These are phyloP conservation scores for Echeveria elegans DNA, from an alignment of 164 flowering plant species.

Conservation along the genomic window DNA sequence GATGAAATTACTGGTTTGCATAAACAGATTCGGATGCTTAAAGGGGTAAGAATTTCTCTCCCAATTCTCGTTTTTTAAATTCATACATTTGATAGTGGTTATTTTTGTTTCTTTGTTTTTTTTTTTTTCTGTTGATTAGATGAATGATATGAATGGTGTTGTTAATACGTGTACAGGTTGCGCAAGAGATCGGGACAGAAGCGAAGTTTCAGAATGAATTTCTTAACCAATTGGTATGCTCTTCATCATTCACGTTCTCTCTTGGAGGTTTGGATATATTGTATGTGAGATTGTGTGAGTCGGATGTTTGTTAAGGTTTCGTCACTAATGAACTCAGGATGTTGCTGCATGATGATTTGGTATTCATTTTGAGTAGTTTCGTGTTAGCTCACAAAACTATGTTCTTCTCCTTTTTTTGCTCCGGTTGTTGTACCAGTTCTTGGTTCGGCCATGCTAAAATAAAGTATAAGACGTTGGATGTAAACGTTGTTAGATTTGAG, in stretches of 20 bases:
- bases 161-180: constrained; percentile 5
- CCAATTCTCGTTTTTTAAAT: not conserved
- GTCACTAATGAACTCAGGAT: no score
- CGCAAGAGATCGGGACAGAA: constrained; percentile 9
- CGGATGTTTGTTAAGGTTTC: no score
- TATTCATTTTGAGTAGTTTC: no score
- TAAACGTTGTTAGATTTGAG: no score
- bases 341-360: no score
- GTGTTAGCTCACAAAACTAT: no score
- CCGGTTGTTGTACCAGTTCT: no score
- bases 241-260: not conserved
- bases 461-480: no score
- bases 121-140: no score
- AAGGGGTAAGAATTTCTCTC: constrained; percentile 18
- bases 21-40: constrained; percentile 24
- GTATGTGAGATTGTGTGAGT: no score
- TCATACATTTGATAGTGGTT: not conserved
- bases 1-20: constrained; percentile 39
- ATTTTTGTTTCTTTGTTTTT: not conserved
- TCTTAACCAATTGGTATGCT: constrained; percentile 9
- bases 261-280: not conserved
- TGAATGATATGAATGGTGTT: not conserved
- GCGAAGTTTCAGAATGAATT: constrained; percentile 11
- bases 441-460: no score
- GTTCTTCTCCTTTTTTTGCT: no score